A percentile compares a stretch with the other conserved stretches of the same genome.
phyloP scores from a whole-genome alignment of 1,139 yeast genomes.

The Geotrichum candidum region DNA sequence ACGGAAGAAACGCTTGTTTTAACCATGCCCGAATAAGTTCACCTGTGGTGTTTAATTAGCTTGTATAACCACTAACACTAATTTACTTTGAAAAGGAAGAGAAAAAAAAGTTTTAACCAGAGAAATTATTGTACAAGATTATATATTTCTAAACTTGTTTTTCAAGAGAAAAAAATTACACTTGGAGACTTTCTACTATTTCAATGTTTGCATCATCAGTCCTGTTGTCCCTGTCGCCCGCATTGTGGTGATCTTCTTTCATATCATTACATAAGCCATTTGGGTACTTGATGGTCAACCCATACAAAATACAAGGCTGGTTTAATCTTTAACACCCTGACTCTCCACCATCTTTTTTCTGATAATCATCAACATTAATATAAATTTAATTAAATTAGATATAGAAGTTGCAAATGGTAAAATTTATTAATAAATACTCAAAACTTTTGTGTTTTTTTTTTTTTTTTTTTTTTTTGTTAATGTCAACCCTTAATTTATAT shows the following conservation, averaged over 20 bases:
- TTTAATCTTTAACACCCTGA: not conserved
- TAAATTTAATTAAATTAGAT: too few relatives aligned
- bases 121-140: not conserved
- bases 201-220: not conserved
- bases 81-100: not conserved
- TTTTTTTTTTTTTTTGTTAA: not conserved
- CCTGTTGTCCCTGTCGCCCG: not conserved
- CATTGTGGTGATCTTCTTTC: not conserved
- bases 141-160: not conserved
- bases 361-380: too few relatives aligned
- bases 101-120: not conserved
- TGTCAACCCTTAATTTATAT: too few relatives aligned
- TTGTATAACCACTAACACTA: not conserved
- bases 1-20: slow-evolving; percentile 14
- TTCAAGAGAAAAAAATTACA: not conserved
- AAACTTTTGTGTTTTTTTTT: not conserved
- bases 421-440: not conserved
- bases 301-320: slow-evolving; percentile 4
- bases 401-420: not conserved
- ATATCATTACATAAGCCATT: not conserved
- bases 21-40: not conserved
- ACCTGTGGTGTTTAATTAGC: not conserved
- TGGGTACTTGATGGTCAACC: not conserved
- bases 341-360: slow-evolving; percentile 7
- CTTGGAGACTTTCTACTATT: not conserved